Evolutionary conservation across 2,329 filamentous ascomycete genomes (phyloP), one percentile per base, ranked within the genome.

Genomic region (Neoarthrinium moseri): DNA sequence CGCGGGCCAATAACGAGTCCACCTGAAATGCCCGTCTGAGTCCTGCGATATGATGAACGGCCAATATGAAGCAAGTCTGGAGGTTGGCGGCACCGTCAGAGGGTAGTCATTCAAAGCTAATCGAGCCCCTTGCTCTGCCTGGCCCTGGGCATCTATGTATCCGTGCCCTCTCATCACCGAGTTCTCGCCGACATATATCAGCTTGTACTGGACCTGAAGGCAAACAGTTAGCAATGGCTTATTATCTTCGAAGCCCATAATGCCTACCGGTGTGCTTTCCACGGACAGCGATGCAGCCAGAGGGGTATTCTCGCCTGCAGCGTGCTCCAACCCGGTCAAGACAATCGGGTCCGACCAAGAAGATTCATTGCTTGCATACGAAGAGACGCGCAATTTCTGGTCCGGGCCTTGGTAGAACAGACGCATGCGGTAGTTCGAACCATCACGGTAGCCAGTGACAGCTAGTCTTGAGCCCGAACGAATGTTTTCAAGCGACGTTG

Each of bases 371-470:
- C 33, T 43, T 11, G 45, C 22, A 21, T 21, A 43, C 18, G 20
- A 37, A 6, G 39, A 43, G 13, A 24, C 38, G 5, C 45, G 38
- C 23, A 47, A 34, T 15, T 22, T 32, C 45, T 47, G 45, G 26
- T 47, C 45, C n/a, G 38, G 45, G 3, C 45, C 45, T 27, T 47
- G 45, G 21, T 47, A 47, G 33, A 47, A 47, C 13, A 47, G 24
- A n/a, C 39, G 39, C 8, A 38, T 26, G 24, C 41, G 39, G 11
- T 12, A 36, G 18, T 17, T 29, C 12, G 20, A 13, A 17, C 45
- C 45, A 6, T 47, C 34, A 18, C 45, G 38, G 39, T 39, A 47
- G n/a, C 45, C 45, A 21, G 39, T 47, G 20, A 23, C 45, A 3
- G 45, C 45, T 1, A 47, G 20, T 8, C 34, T 22, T 22, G 45